Evolutionary conservation across 345 rosid genomes (phyloP), one percentile per base, ranked within the genome.

Genomic region (Dimocarpus longan): DNA sequence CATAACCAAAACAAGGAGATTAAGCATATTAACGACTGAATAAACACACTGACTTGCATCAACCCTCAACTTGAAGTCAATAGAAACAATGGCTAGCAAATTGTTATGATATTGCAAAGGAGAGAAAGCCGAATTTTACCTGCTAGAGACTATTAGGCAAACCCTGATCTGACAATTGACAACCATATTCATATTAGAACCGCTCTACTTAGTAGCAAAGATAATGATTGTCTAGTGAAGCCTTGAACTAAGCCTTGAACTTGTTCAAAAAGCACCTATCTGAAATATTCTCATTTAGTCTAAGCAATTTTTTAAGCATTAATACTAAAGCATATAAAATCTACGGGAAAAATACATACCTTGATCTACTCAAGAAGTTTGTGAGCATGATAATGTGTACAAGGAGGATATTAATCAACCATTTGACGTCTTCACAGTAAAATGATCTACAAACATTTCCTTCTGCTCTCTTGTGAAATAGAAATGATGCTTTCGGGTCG

Each of bases 311-410:
- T 74, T 5, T 65, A 72, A 72, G 12, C 19, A 43, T 42, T 22
- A 43, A 62, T 10, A 54, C 46, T 5, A 2, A 16, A 71, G 22
- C 22, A 1, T 24, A 71, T 32, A 19, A 71, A 28, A 54, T 56
- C 43, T 44, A 44, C 5, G 37, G 43, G 5, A 46, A n/a, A 28
- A 11, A 5, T 57, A 65, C 11, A 8, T 68, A 60, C 64, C 48
- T 43, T 42, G 54, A 71, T 68, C 76, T 40, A n/a, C 72, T 52
- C 19, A n/a, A n/a, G 63, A 57, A 62, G 69, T 76, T 46, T 26
- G 13, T 21, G 63, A 63, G 57, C 43, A 11, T 22, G 40, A 62
- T 22, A 74, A 22, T 44, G 16, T 24, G 56, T 40, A 43, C 4
- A 8, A 43, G 24, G 64, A 66, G 52, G 54, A 68, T 24, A 74